Conservation (phyloP, 768 basidiomycete genomes). For the Amanita fuliginea region DNA sequence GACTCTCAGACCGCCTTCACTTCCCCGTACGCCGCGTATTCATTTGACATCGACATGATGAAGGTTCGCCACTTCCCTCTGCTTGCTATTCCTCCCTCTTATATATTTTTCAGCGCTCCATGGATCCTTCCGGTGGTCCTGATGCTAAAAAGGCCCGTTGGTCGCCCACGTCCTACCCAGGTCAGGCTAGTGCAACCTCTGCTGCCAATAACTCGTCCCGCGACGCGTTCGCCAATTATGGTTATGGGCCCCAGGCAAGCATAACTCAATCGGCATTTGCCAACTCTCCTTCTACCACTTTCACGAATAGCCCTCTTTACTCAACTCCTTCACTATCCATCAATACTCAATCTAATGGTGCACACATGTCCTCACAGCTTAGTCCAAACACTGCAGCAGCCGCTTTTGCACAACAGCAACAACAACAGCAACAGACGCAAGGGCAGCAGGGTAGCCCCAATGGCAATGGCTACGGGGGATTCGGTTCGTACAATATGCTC, state of each 20-base stretch:
- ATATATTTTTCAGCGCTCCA: constrained; percentile 50
- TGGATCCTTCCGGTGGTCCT: constrained; percentile 73
- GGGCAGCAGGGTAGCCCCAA: constrained; percentile 36
- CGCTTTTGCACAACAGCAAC: constrained; percentile 41
- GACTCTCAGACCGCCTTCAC: constrained; percentile 65
- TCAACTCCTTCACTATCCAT: constrained; percentile 61
- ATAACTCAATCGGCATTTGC: constrained; percentile 45
- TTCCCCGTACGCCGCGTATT: constrained; percentile 58
- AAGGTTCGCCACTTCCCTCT: constrained; percentile 41
- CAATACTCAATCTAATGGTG: constrained; percentile 48
- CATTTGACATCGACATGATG: constrained; percentile 87
- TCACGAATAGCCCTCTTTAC: constrained; percentile 53
- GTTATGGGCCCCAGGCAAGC: constrained; percentile 69
- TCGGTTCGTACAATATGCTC: constrained; percentile 66
- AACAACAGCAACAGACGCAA: constrained; percentile 33
- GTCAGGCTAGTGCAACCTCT: constrained; percentile 23
- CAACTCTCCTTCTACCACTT: constrained; percentile 34
- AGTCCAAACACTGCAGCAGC: constrained; percentile 55
- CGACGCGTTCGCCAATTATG: constrained; percentile 79
- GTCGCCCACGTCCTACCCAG: constrained; percentile 55
- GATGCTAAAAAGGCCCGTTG: constrained; percentile 87
- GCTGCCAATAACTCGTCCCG: constrained; percentile 30
- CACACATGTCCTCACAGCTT: constrained; percentile 43
- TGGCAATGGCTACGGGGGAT: constrained; percentile 41
- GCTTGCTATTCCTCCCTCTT: neutral